Evolutionary conservation across 148 eudicot genomes (phyloP), one percentile per base, ranked within the genome.

Genomic region (Rhododendron simsii): DNA sequence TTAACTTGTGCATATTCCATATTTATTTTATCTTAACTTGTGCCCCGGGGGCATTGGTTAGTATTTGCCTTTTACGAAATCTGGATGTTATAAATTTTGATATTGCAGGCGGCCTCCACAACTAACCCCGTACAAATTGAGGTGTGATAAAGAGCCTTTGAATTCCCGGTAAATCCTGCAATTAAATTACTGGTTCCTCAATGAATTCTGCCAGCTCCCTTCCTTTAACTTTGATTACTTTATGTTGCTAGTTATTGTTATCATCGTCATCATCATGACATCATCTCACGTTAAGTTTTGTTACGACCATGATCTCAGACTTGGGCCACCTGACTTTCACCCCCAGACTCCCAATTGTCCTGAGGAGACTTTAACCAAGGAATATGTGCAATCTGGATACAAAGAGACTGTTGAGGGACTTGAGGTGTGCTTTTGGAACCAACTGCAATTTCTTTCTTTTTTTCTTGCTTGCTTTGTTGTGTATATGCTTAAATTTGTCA

Each of bases 361-460:
- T 15, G 99, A 98, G 92, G 99, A 98, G 92, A 98, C 98, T 74
- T 93, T 98, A 53, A 95, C 95, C 79, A 89, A 85, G 85, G 99
- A 98, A 67, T 98, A 95, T 91, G 98, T 90, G 88, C 96, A 89
- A 88, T 86, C 92, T 86, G 99, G 99, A 85, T 98, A 98, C 93
- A 91, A 90, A 91, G 99, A 98, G 92, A 94, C 96, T 69, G 95
- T 94, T 89, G 99, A 98, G 89, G 99, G 99, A 84, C 94, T 98
- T 81, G 99, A 98, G 99, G 99, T 98, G 87, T 83, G 55, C 41
- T 71, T 78, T 80, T 78, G 55, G 81, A 50, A 84, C 69, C 57
- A 74, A 85, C 45, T 77, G 33, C 82, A 65, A 28, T 76, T 57
- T 81, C 57, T 86, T 87, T 26, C 30, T 47, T n/a, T 28, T 11